phyloP scores from a whole-genome alignment of 1,284 basidiomycete genomes.

The Tremellales sp. region DNA sequence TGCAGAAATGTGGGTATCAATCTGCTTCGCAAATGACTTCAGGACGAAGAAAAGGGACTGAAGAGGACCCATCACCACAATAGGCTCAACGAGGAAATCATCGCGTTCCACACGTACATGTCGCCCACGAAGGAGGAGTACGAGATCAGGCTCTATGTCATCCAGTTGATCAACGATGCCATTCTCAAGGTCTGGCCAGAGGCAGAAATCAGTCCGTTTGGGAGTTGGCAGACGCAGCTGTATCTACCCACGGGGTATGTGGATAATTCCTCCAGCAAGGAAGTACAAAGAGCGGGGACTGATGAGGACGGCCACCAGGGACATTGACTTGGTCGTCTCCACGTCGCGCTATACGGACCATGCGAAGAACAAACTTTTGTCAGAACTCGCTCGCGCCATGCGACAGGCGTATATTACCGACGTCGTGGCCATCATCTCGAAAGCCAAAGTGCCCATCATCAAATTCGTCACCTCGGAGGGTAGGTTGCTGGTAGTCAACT shows the following conservation, averaged over 20 bases:
- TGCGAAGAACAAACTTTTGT: slow-evolving; percentile 45
- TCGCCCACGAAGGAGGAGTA: slow-evolving; percentile 81
- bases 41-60: slow-evolving; percentile 6
- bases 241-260: slow-evolving; percentile 89
- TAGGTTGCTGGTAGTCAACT: slow-evolving; percentile 4
- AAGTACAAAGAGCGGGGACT: background rate
- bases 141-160: slow-evolving; percentile 71
- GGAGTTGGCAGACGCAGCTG: slow-evolving; percentile 88
- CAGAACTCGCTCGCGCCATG: slow-evolving; percentile 49
- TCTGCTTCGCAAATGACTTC: too few relatives aligned
- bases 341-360: slow-evolving; percentile 42
- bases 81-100: slow-evolving; percentile 78
- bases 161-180: slow-evolving; percentile 67
- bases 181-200: slow-evolving; percentile 69
- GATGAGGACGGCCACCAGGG: slow-evolving; percentile 44
- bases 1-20: slow-evolving; percentile 65
- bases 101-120: slow-evolving; percentile 81
- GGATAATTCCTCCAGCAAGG: background rate
- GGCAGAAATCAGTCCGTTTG: slow-evolving; percentile 80
- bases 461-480: slow-evolving; percentile 37
- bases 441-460: slow-evolving; percentile 66
- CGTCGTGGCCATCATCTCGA: slow-evolving; percentile 75
- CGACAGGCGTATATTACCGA: slow-evolving; percentile 52
- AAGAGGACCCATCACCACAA: background rate
- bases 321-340: slow-evolving; percentile 58